Evolutionary conservation across 2,329 filamentous ascomycete genomes (phyloP).

Genomic region (Plectosphaerella cucumerina): DNA sequence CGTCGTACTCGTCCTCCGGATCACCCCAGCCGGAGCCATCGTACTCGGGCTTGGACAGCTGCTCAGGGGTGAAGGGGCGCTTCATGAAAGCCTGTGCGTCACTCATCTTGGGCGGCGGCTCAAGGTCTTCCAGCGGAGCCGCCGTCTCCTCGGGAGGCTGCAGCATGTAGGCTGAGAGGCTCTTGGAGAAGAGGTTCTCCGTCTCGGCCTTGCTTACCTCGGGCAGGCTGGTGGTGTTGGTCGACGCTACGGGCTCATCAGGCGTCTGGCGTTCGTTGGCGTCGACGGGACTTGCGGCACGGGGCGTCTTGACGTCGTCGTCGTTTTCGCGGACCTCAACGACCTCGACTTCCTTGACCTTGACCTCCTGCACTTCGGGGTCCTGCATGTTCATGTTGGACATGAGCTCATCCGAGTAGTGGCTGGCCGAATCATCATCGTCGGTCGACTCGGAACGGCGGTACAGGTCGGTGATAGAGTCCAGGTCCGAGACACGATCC

Average conservation of each 20-base stretch:
- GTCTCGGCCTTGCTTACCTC: slow-evolving; percentile 29
- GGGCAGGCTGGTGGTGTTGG: slow-evolving; percentile 22
- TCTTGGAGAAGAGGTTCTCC: slow-evolving; percentile 34
- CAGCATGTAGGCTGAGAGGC: slow-evolving; percentile 43
- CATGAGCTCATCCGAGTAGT: slow-evolving; percentile 42
- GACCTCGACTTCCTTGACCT: slow-evolving; percentile 7
- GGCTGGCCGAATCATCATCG: slow-evolving; percentile 50
- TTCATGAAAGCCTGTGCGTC: slow-evolving; percentile 31
- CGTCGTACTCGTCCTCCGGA: slow-evolving; percentile 47
- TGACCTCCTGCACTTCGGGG: slow-evolving; percentile 3
- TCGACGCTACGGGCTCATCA: slow-evolving; percentile 11
- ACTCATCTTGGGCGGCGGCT: slow-evolving; percentile 25
- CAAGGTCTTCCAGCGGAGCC: slow-evolving; percentile 19
- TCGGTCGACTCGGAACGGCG: slow-evolving; percentile 46
- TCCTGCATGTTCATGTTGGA: not conserved
- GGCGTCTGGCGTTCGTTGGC: not conserved
- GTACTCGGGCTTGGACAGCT: slow-evolving; percentile 57
- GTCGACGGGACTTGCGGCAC: slow-evolving; percentile 35
- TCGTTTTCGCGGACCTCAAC: slow-evolving; percentile 14
- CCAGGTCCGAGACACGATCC: slow-evolving; percentile 61
- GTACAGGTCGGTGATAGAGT: slow-evolving; percentile 65
- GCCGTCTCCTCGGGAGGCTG: slow-evolving; percentile 33
- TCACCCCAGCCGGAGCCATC: slow-evolving; percentile 60
- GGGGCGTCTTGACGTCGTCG: slow-evolving; percentile 49
- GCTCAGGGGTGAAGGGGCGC: slow-evolving; percentile 45